These are phyloP conservation scores for Penicillium paradoxum DNA, from an alignment of 495 filamentous ascomycete species.

Conservation along the genomic window DNA sequence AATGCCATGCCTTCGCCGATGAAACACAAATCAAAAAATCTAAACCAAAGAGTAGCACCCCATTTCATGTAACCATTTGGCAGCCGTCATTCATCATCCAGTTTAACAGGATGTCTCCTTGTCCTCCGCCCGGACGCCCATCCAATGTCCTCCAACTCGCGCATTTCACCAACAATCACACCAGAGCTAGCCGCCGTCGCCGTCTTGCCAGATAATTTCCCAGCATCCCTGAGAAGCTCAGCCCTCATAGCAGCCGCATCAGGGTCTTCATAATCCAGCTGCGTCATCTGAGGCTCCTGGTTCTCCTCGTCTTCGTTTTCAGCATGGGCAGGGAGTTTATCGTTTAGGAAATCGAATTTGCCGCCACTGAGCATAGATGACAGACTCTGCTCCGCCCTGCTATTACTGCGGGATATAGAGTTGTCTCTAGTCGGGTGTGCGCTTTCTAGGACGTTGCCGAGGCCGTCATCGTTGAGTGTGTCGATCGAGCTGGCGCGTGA, in stretches of 20 bases:
- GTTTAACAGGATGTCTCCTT: conserved; percentile 28
- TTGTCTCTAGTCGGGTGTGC: conserved; percentile 27
- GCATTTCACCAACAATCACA: conserved; percentile 25
- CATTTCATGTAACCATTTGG: conserved; percentile 1
- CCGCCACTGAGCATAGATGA: conserved; percentile 32
- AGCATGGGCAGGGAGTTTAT: conserved; percentile 11
- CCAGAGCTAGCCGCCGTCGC: conserved; percentile 15
- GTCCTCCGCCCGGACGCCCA: conserved; percentile 39
- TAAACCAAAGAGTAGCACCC: no score
- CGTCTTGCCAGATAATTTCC: conserved; percentile 32
- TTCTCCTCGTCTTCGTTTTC: conserved; percentile 35
- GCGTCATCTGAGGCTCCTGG: conserved; percentile 44
- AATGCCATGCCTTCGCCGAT: conserved; percentile 11
- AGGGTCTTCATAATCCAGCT: conserved; percentile 51
- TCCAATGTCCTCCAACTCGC: conserved; percentile 34
- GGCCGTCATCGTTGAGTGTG: conserved; percentile 51
- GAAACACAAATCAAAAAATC: conserved; percentile 4
- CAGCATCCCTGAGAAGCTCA: conserved; percentile 41
- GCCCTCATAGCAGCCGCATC: conserved; percentile 47
- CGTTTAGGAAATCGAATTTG: conserved; percentile 30
- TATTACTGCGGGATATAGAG: conserved; percentile 21
- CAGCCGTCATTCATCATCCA: conserved; percentile 19
- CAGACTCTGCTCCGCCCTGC: conserved; percentile 26
- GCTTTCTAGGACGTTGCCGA: conserved; percentile 42
- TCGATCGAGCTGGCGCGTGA: conserved; percentile 52